Percentiles rank a stretch among this genome's conserved stretches.
These are phyloP conservation scores for Petunia secreta DNA, from an alignment of 257 asterid species.

Conservation along the genomic window DNA sequence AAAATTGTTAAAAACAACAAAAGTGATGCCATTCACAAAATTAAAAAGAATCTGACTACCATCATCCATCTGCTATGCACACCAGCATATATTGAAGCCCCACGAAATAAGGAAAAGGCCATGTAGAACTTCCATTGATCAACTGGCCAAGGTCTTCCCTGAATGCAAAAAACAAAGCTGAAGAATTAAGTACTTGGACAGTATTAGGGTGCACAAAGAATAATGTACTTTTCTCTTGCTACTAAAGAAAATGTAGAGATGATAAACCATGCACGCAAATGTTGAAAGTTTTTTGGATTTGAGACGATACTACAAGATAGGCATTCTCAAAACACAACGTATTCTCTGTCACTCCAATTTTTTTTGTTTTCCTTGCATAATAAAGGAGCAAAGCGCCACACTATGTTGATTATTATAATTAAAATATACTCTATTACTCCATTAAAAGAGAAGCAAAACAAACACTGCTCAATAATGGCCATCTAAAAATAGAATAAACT, in stretches of 20 bases:
- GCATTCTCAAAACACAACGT: neutral
- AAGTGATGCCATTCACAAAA: conserved; percentile 10
- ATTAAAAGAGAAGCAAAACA: neutral
- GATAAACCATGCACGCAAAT: neutral
- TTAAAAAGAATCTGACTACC: conserved; percentile 45
- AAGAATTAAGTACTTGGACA: conserved; percentile 1
- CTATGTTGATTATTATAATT: neutral
- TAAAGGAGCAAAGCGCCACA: neutral
- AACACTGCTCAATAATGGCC: neutral
- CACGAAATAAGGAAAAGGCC: conserved; percentile 93
- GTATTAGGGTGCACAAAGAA: neutral
- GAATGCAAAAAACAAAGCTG: conserved; percentile 31
- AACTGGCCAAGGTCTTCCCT: conserved; percentile 96
- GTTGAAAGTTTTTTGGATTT: neutral
- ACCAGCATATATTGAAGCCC: conserved; percentile 88
- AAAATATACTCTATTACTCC: neutral
- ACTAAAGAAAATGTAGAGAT: neutral
- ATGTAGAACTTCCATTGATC: conserved; percentile 86
- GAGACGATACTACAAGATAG: neutral
- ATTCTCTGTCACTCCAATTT: neutral
- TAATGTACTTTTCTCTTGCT: neutral
- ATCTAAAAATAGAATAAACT: neutral
- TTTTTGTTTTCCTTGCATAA: conserved; percentile 1
- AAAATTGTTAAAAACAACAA: conserved; percentile 4
- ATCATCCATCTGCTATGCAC: conserved; percentile 84